Base-by-base conservation (phyloP, 176 grass and related monocot species). In the Cocos nucifera region DNA sequence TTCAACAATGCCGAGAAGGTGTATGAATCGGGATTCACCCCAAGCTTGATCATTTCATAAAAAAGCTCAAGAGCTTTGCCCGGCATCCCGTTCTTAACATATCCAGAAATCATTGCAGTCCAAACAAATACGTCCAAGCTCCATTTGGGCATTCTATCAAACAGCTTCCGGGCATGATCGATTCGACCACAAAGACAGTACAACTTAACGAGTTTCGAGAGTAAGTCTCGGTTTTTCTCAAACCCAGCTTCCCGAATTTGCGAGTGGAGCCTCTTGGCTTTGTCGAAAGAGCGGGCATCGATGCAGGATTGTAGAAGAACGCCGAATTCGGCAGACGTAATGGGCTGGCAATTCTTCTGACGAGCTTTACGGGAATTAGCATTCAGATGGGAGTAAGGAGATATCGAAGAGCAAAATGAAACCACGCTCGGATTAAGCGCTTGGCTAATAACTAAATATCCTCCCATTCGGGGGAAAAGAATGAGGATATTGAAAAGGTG, bases 231-330 rank as follows among this genome's bases (percentile, higher is more conserved):
- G 44, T 71, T 71, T 27, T 24, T 51, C 57, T 61, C 69, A 14
- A 71, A 71, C 4, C 69, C 69, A 21, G 22, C 69, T 3, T 60
- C 9, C 23, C 39, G 16, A 60, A 71, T 71, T n/a, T 14, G 56
- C 24, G 49, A 27, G 28, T 71, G 69, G n/a, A 71, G 49, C 21
- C 21, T 24, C 69, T 59, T 71, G 17, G 48, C 69, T 51, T n/a
- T 23, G 8, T 61, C 44, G 24, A 71, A 18, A 2, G 69, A 71
- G 2, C 17, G 57, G 8, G 48, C 22, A 26, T 71, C 69, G 18
- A 71, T 71, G 35, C 56, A 71, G 44, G 22, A 71, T 51, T 71
- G 69, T 44, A 71, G 69, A 50, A 61, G 39, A 30, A 51, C 48
- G 1, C 57, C 3, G 12, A 50, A 71, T 51, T 71, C 57, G n/a